phyloP scores from a whole-genome alignment of 2,329 filamentous ascomycete genomes.

The Stromatinia cepivora region DNA sequence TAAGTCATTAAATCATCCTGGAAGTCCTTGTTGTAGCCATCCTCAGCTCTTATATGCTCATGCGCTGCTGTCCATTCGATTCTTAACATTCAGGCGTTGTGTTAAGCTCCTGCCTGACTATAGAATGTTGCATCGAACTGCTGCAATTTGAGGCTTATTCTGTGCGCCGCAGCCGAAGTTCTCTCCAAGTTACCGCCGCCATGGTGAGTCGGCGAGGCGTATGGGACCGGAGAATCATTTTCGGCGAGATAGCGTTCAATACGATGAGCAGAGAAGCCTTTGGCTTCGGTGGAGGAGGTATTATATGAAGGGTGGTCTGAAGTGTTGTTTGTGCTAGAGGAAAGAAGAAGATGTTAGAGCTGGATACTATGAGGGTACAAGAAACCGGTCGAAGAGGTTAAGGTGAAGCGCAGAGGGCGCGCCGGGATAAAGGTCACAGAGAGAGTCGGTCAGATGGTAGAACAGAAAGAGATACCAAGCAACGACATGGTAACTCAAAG shows the following conservation, averaged over 20 bases:
- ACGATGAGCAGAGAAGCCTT: neutral
- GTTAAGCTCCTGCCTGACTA: neutral
- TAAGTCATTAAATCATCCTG: neutral
- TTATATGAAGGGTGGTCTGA: neutral
- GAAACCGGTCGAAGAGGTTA: neutral
- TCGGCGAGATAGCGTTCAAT: neutral
- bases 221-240: neutral
- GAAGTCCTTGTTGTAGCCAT: neutral
- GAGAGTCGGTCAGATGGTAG: neutral
- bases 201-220: neutral
- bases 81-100: neutral
- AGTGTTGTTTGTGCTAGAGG: neutral
- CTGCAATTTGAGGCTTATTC: neutral
- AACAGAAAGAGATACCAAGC: neutral
- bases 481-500: neutral
- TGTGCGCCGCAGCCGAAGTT: neutral
- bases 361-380: neutral
- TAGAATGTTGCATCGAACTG: neutral
- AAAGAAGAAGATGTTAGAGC: neutral
- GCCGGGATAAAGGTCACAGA: too few species aligned
- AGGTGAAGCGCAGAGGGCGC: neutral
- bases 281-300: neutral
- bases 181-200: neutral
- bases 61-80: fast-evolving
- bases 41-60: neutral